Conservation (phyloP, 1,284 basidiomycete species). For the Fomitopsis schrenkii region DNA sequence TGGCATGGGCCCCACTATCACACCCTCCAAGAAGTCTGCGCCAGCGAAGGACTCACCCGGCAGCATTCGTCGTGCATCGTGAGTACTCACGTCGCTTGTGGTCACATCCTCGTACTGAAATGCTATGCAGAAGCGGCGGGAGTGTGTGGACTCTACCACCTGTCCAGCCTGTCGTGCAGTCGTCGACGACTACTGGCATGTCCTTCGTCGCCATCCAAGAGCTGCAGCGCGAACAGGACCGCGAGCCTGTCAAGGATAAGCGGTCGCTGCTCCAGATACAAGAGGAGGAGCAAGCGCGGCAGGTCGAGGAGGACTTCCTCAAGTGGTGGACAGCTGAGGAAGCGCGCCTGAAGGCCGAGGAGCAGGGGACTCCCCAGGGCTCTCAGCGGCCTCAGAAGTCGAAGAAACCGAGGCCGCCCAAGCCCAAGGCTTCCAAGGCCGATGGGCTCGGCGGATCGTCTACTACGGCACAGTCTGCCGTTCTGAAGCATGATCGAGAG, state of each 20-base stretch:
- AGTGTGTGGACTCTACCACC: conserved; percentile 56
- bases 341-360: conserved; percentile 45
- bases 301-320: conserved; percentile 74
- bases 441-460: not conserved
- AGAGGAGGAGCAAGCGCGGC: conserved; percentile 68
- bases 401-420: conserved; percentile 8
- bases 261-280: conserved; percentile 80
- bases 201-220: conserved; percentile 85
- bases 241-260: conserved; percentile 42
- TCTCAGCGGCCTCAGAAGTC: conserved; percentile 7
- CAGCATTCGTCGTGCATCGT: conserved; percentile 44
- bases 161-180: conserved; percentile 37
- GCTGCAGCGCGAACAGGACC: conserved; percentile 59
- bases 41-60: conserved; percentile 26
- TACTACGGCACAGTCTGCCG: not conserved
- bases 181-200: conserved; percentile 36
- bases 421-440: conserved; percentile 1
- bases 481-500: not conserved
- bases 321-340: conserved; percentile 86
- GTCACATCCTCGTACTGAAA: not conserved
- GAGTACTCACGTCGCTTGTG: conserved; percentile 26
- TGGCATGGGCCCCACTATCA: conserved; percentile 56
- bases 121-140: conserved; percentile 33
- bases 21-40: conserved; percentile 44
- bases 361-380: conserved; percentile 8